These are phyloP conservation scores for Phytophthora niederhauseri DNA, from an alignment of 352 stramenopile species.

Conservation along the genomic window DNA sequence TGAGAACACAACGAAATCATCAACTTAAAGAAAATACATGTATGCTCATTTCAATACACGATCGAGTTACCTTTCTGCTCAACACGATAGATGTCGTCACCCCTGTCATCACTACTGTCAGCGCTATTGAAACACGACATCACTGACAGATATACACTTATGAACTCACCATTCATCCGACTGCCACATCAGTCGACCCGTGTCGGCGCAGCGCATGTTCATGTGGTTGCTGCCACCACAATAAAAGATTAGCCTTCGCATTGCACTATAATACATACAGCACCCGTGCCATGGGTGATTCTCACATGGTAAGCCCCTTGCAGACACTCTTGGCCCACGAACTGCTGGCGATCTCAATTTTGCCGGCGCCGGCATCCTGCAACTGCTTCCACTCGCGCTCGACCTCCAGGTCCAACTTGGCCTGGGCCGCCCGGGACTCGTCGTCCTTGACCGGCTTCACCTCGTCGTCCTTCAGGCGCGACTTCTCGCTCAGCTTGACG, in stretches of 20 bases:
- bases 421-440: constrained; percentile 57
- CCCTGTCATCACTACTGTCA: constrained; percentile 30
- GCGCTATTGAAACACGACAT: background rate
- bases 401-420: constrained; percentile 83
- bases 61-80: constrained; percentile 71
- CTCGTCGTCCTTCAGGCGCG: constrained; percentile 53
- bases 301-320: constrained; percentile 78
- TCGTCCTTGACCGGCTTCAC: constrained; percentile 61
- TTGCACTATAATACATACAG: background rate
- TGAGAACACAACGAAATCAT: background rate
- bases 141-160: background rate
- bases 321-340: constrained; percentile 69
- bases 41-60: background rate
- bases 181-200: constrained; percentile 85
- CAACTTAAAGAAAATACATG: background rate
- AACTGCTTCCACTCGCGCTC: constrained; percentile 86
- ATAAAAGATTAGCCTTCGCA: constrained; percentile 3
- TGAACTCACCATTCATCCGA: constrained; percentile 68
- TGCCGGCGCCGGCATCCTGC: constrained; percentile 51
- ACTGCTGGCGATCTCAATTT: constrained; percentile 78
- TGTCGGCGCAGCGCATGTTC: constrained; percentile 88
- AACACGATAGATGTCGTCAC: constrained; percentile 63
- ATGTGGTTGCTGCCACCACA: constrained; percentile 74
- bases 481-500: constrained; percentile 67
- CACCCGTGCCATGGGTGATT: too few relatives aligned